Evolutionary conservation across 1,284 basidiomycete genomes (phyloP).

Genomic region (Tetrapyrgos nigripes): DNA sequence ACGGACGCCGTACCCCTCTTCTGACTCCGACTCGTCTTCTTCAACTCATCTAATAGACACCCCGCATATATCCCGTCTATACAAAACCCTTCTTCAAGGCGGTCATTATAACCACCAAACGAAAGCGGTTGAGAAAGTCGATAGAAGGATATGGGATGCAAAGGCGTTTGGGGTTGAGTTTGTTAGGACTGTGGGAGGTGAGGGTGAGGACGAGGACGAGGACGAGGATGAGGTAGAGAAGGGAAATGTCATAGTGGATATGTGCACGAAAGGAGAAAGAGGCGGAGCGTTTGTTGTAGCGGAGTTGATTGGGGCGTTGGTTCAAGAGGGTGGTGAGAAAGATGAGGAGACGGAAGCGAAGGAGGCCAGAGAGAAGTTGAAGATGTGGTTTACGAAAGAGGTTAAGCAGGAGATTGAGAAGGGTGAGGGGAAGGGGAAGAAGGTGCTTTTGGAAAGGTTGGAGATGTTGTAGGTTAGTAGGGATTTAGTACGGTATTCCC

Average conservation of each 20-base stretch:
- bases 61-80: conserved; percentile 79
- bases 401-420: conserved; percentile 47
- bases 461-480: conserved; percentile 21
- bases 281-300: conserved; percentile 82
- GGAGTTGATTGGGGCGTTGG: conserved; percentile 74
- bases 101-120: conserved; percentile 80
- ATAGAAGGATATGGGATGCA: conserved; percentile 57
- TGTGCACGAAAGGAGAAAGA: conserved; percentile 60
- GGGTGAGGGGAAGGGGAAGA: conserved; percentile 60
- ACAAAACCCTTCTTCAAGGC: conserved; percentile 89
- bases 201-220: conserved; percentile 63
- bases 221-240: neutral
- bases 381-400: conserved; percentile 59
- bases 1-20: conserved; percentile 59
- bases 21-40: conserved; percentile 38
- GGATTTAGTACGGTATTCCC: too few relatives aligned
- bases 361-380: conserved; percentile 52
- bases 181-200: conserved; percentile 61
- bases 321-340: conserved; percentile 46
- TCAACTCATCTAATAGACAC: conserved; percentile 77
- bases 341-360: conserved; percentile 37
- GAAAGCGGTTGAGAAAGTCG: conserved; percentile 54
- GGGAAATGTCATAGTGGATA: conserved; percentile 46
- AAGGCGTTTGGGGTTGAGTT: conserved; percentile 64
- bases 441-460: conserved; percentile 60